Conservation (phyloP, 164 flowering plant species). For the Vitis labrusca region DNA sequence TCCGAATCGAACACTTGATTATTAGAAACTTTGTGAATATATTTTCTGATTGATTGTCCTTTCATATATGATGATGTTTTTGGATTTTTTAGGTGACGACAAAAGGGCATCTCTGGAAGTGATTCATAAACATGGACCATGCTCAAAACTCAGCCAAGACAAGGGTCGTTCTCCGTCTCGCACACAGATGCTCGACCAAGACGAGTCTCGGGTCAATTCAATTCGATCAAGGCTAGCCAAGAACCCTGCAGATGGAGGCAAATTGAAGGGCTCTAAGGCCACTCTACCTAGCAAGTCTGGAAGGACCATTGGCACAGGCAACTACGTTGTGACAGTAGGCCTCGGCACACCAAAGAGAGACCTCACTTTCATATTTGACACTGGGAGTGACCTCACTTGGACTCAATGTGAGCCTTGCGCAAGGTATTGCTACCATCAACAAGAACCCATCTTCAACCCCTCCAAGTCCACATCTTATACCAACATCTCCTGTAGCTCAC, state of each 20-base stretch:
- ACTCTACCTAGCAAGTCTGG: constrained; percentile 50
- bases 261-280: background rate
- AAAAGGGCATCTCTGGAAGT: constrained; percentile 24
- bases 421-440: constrained; percentile 40
- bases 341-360: constrained; percentile 62
- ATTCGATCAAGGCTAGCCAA: constrained; percentile 31
- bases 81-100: background rate
- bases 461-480: constrained; percentile 28
- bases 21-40: too few species aligned
- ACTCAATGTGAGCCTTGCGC: constrained; percentile 63
- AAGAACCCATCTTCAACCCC: constrained; percentile 46
- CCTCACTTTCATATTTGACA: constrained; percentile 54
- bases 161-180: constrained; percentile 9
- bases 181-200: constrained; percentile 39
- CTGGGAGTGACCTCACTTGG: constrained; percentile 72
- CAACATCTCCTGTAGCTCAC: constrained; percentile 37
- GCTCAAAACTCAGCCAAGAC: constrained; percentile 19
- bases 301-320: constrained; percentile 41
- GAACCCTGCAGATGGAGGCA: too few species aligned
- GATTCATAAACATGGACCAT: constrained; percentile 57
- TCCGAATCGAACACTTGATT: too few species aligned
- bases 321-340: constrained; percentile 56
- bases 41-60: background rate
- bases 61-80: too few species aligned
- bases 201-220: constrained; percentile 50